Conservation (phyloP, 495 filamentous ascomycete species). For the Aspergillus mulundensis region DNA sequence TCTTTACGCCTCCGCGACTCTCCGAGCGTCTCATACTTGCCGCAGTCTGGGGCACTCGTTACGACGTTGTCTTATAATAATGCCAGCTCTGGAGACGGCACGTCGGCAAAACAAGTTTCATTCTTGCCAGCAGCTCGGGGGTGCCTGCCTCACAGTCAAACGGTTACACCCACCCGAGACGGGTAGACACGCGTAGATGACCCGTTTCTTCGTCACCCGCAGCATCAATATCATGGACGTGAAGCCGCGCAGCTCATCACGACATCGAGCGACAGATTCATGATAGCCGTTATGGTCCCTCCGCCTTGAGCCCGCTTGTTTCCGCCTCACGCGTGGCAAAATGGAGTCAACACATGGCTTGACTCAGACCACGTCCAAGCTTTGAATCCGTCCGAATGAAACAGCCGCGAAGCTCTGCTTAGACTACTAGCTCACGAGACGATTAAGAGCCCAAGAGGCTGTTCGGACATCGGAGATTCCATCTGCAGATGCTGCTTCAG, state of each 20-base stretch:
- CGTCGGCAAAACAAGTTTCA: not conserved
- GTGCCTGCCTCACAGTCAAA: not conserved
- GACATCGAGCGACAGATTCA: not conserved
- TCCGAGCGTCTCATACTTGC: not conserved
- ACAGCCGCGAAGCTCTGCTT: slow-evolving; percentile 8
- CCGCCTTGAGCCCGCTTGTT: not conserved
- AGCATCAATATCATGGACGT: not conserved
- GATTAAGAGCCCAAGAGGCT: not conserved
- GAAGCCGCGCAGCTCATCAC: not conserved
- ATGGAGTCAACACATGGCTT: not conserved
- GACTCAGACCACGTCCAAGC: not conserved
- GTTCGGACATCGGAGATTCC: not conserved
- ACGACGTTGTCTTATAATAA: not conserved
- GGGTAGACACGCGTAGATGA: not conserved
- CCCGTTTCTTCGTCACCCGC: not conserved
- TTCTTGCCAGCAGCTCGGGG: not conserved
- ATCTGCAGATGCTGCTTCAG: slow-evolving; percentile 3
- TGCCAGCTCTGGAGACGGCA: not conserved
- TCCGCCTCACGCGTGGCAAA: not conserved
- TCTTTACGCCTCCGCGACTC: not conserved
- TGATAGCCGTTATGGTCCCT: not conserved
- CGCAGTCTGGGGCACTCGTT: not conserved
- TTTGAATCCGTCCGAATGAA: not conserved
- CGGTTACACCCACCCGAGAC: not conserved
- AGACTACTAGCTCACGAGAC: not conserved